These are phyloP conservation scores for Monosporascus sp. DNA, from an alignment of 2,329 filamentous ascomycete species.

Conservation along the genomic window DNA sequence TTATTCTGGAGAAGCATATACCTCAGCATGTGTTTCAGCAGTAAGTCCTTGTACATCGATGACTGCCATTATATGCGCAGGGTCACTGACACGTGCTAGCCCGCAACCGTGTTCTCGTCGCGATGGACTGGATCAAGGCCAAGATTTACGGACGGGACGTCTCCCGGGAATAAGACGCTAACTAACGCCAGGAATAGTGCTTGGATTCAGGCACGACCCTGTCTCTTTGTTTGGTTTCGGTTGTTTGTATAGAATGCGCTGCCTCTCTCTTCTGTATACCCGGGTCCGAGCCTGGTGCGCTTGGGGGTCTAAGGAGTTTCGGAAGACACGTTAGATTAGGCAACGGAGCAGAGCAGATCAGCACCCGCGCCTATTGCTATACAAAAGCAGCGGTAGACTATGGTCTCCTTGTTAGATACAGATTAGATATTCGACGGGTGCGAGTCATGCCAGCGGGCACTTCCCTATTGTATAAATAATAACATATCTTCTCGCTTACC, in stretches of 20 bases:
- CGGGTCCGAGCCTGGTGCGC: not conserved
- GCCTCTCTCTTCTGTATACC: not conserved
- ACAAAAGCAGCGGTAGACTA: not conserved
- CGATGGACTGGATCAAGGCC: constrained; percentile 94
- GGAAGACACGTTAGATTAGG: not conserved
- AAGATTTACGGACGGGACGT: constrained; percentile 96
- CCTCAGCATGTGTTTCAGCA: constrained; percentile 99
- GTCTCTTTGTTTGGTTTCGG: not conserved
- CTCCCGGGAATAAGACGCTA: constrained; percentile 61
- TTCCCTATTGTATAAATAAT: not conserved
- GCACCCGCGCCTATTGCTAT: too few species aligned
- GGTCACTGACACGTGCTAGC: constrained; percentile 43
- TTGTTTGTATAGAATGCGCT: not conserved
- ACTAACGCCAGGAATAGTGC: not conserved
- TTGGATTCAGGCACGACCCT: not conserved
- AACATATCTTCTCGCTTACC: not conserved
- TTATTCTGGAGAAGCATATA: constrained; percentile 98
- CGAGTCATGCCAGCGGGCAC: not conserved
- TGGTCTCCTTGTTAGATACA: not conserved
- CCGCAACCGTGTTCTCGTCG: constrained; percentile 88
- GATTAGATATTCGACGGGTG: not conserved
- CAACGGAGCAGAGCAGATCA: too few species aligned
- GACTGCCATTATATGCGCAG: not conserved
- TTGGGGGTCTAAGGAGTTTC: not conserved
- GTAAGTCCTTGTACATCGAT: constrained; percentile 51